phyloP scores from a whole-genome alignment of 2,329 filamentous ascomycete genomes.

The Lachnellula suecica region DNA sequence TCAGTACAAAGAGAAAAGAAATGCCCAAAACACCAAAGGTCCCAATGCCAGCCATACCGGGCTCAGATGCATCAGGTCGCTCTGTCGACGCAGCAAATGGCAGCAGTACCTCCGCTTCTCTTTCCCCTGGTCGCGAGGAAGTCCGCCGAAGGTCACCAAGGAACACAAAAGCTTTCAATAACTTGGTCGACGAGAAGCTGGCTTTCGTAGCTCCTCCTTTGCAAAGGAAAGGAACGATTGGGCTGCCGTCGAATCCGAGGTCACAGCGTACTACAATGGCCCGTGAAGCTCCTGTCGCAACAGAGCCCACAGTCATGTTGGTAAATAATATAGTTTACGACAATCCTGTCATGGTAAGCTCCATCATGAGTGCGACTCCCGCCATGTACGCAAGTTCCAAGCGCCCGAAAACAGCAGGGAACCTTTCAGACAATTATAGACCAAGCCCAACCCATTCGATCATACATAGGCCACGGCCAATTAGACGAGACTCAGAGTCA shows the following conservation, averaged over 20 bases:
- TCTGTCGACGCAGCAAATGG: constrained; percentile 20
- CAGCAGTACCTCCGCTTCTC: constrained; percentile 30
- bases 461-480: constrained; percentile 34
- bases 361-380: constrained; percentile 46
- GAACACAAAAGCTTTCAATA: constrained; percentile 21
- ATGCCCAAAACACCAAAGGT: constrained; percentile 6
- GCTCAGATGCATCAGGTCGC: constrained; percentile 12
- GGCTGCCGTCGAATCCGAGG: constrained; percentile 28
- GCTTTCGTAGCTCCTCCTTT: constrained; percentile 10
- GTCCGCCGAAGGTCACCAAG: constrained; percentile 31
- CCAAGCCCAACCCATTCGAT: constrained; percentile 27
- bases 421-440: constrained; percentile 7
- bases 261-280: constrained; percentile 15
- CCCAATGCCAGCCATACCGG: constrained; percentile 19
- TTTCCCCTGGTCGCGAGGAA: constrained; percentile 32
- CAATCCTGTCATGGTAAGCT: constrained; percentile 47
- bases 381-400: constrained; percentile 29
- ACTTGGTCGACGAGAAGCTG: constrained; percentile 14
- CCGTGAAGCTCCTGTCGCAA: constrained; percentile 18
- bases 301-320: constrained; percentile 52
- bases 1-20: constrained; percentile 24
- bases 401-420: constrained; percentile 20
- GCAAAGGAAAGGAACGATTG: constrained; percentile 24
- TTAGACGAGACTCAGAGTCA: constrained; percentile 23
- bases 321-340: constrained; percentile 57